Conservation (phyloP, 2,329 filamentous ascomycete genomes). For the Colletotrichum tropicale region DNA sequence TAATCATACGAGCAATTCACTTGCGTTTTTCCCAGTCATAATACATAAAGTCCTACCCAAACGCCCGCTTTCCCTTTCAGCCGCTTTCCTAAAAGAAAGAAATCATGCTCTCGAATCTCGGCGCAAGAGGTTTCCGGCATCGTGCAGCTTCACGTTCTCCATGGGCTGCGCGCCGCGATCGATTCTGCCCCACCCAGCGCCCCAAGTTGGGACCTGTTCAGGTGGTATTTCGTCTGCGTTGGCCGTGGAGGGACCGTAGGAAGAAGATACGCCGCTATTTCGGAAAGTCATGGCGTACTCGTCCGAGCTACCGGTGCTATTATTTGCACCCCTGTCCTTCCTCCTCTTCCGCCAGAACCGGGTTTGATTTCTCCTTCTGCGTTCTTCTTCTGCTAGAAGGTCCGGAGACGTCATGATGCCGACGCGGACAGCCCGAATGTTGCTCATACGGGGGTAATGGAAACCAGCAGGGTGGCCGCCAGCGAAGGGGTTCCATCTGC, state of each 20-base stretch:
- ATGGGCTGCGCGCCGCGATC: conserved; percentile 28
- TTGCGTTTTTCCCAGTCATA: neutral
- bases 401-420: conserved; percentile 52
- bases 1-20: neutral
- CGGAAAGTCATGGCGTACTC: conserved; percentile 22
- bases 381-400: conserved; percentile 27
- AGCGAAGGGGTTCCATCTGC: conserved; percentile 49
- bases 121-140: conserved; percentile 35
- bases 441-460: conserved; percentile 42
- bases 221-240: neutral
- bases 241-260: conserved; percentile 21
- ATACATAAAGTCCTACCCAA: neutral
- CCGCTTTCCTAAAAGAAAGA: neutral
- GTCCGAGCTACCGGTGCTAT: conserved; percentile 8
- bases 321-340: conserved; percentile 24
- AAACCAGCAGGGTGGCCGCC: conserved; percentile 59
- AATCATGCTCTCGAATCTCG: conserved; percentile 1
- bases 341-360: conserved; percentile 21
- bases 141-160: conserved; percentile 33
- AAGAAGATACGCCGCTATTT: conserved; percentile 24
- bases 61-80: neutral
- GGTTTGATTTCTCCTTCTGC: conserved; percentile 8
- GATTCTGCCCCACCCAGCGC: conserved; percentile 32
- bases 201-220: conserved; percentile 11
- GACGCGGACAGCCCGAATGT: conserved; percentile 33